Base-by-base conservation (phyloP, 2,329 filamentous ascomycete species). In the Furcasterigmium sp. region DNA sequence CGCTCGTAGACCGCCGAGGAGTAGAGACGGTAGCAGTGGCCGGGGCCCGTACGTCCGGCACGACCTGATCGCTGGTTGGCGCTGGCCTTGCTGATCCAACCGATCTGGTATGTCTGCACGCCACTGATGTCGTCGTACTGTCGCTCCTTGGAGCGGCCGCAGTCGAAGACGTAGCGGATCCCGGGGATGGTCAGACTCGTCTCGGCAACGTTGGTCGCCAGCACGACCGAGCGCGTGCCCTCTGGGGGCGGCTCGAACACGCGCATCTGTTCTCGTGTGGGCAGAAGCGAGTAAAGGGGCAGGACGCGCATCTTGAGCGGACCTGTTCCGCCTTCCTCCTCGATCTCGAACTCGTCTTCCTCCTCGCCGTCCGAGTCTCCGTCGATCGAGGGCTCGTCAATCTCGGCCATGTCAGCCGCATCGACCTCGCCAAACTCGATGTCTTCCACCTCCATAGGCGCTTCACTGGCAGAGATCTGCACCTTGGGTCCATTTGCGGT, bases 21-120 rank as follows among this genome's bases (percentile, higher is more conserved):
- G 65, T 95, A 98, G 5, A 98, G 68, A 44, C 90, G 75, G 68
- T 96, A 98, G 65, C 91, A 97, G 64, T 98, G 94, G 8, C 93
- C 93, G 2, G 93, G 91, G 0, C 90, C 91, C 4, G 91, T 98
- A 73, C 93, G 84, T 50, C 94, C 93, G 45, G 93, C 93, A 75
- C 93, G 88, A 67, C 93, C 93, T 46, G 89, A 82, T 60, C 93
- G 80, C 64, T 98, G 93, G 51, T 84, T 87, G 8, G 93, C 91
- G 60, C 89, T 95, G 21, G 93, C 93, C 68, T 98, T 97, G 69
- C 91, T 96, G 60, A 97, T 94, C 89, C 91, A 98, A 32, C 86
- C 85, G 42, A 98, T 80, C 55, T 95, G 87, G 59, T 95, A 98
- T 57, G 86, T 95, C 61, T 98, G 93, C 1, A 98, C 91, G 4